These are phyloP conservation scores for Typha latifolia DNA, from an alignment of 176 grass and related monocot genomes.

Conservation along the genomic window DNA sequence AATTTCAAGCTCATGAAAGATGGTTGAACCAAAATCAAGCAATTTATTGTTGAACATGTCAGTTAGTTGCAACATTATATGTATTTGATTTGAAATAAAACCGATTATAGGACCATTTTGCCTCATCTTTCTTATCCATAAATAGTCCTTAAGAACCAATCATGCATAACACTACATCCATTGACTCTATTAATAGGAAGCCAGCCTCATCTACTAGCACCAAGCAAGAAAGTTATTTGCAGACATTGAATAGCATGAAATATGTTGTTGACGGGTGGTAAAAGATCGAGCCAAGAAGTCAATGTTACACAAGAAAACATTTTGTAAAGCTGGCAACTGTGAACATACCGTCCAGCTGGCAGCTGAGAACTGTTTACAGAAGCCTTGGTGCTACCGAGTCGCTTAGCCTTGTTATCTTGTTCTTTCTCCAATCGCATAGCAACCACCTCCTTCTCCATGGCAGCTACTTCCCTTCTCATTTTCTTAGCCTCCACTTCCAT, in stretches of 20 bases:
- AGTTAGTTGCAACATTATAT: too few species aligned
- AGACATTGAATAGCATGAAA: not conserved
- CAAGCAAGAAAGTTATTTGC: not conserved
- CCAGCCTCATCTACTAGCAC: not conserved
- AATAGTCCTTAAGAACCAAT: too few species aligned
- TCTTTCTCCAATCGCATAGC: constrained; percentile 72
- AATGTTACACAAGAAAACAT: not conserved
- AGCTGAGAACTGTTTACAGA: constrained; percentile 45
- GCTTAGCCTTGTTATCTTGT: constrained; percentile 57
- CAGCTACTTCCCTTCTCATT: constrained; percentile 69
- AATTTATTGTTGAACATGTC: too few species aligned
- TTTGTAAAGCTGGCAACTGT: not conserved
- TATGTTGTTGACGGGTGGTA: not conserved
- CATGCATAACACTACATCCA: too few species aligned
- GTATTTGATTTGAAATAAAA: too few species aligned
- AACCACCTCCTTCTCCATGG: constrained; percentile 83
- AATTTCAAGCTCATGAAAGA: too few species aligned
- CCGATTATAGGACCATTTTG: too few species aligned
- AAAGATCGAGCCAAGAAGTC: not conserved
- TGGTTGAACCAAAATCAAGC: too few species aligned
- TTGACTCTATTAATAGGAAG: not conserved
- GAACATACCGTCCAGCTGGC: constrained; percentile 46
- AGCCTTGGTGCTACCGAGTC: constrained; percentile 44
- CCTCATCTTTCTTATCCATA: too few species aligned
- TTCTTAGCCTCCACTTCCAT: constrained; percentile 95